phyloP scores from a whole-genome alignment of 495 filamentous ascomycete species.

The Aspergillus ostianus region DNA sequence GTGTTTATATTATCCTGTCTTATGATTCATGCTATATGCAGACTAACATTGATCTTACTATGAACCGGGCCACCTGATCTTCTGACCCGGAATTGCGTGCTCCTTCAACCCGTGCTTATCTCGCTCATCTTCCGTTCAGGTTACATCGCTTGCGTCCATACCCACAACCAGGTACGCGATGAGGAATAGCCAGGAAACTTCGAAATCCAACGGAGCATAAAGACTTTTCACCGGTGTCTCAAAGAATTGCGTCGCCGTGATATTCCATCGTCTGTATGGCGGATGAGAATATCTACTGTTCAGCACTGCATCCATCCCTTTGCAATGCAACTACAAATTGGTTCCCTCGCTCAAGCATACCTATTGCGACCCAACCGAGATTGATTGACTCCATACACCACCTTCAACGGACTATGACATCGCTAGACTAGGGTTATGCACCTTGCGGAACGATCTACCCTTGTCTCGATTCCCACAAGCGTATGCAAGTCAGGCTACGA shows the following conservation, averaged over 20 bases:
- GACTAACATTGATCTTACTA: not conserved
- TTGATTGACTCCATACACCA: not conserved
- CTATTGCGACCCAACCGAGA: not conserved
- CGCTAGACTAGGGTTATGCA: not conserved
- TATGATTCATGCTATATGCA: not conserved
- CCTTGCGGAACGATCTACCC: not conserved
- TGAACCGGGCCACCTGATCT: not conserved
- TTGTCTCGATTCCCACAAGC: not conserved
- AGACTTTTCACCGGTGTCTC: too few relatives aligned
- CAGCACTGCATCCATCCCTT: too few relatives aligned
- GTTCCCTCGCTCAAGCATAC: not conserved
- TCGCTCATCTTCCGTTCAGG: not conserved
- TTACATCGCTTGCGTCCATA: not conserved
- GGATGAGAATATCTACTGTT: not conserved
- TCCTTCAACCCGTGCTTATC: not conserved
- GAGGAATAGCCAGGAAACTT: not conserved
- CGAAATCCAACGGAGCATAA: too few relatives aligned
- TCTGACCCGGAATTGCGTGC: not conserved
- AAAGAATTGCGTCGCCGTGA: not conserved
- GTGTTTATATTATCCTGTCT: not conserved
- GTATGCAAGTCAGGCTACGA: not conserved
- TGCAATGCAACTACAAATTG: not conserved
- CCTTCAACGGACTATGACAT: not conserved
- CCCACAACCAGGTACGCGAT: not conserved
- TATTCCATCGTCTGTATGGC: not conserved